Evolutionary conservation across 1,139 yeast species (phyloP).

Genomic region (Suzukiozyma palmioleophila): DNA sequence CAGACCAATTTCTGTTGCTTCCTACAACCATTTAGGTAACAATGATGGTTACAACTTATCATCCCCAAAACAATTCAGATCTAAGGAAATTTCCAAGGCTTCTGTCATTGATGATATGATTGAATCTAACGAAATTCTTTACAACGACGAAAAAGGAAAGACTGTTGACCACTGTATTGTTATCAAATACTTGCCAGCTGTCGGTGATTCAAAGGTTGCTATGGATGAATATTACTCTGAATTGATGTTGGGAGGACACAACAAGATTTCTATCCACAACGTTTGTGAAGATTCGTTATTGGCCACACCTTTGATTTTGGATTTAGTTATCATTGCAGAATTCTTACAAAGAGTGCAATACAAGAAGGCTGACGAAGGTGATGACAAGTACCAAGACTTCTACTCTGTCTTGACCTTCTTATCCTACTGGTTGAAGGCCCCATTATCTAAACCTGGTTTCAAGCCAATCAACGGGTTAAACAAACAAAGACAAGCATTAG

Average conservation of each 20-base stretch:
- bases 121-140: constrained; percentile 80
- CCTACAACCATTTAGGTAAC: constrained; percentile 94
- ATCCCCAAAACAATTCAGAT: constrained; percentile 89
- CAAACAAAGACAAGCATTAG: constrained; percentile 90
- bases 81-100: constrained; percentile 90
- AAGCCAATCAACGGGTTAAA: constrained; percentile 90
- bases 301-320: constrained; percentile 93
- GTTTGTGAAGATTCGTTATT: constrained; percentile 94
- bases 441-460: constrained; percentile 85
- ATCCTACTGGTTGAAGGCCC: constrained; percentile 96
- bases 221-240: constrained; percentile 98
- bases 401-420: constrained; percentile 85
- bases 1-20: constrained; percentile 89
- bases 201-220: constrained; percentile 95
- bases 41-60: constrained; percentile 92
- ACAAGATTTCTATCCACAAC: constrained; percentile 87
- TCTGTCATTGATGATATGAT: constrained; percentile 94
- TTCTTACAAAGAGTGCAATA: constrained; percentile 83
- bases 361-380: constrained; percentile 45
- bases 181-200: constrained; percentile 90
- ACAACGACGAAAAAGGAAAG: constrained; percentile 76
- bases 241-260: constrained; percentile 96
- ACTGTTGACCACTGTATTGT: constrained; percentile 92
- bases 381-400: constrained; percentile 54
- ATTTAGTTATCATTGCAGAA: constrained; percentile 85